Conservation (phyloP, 352 stramenopile genomes). For the Phytopythium cucurbitacearum region DNA sequence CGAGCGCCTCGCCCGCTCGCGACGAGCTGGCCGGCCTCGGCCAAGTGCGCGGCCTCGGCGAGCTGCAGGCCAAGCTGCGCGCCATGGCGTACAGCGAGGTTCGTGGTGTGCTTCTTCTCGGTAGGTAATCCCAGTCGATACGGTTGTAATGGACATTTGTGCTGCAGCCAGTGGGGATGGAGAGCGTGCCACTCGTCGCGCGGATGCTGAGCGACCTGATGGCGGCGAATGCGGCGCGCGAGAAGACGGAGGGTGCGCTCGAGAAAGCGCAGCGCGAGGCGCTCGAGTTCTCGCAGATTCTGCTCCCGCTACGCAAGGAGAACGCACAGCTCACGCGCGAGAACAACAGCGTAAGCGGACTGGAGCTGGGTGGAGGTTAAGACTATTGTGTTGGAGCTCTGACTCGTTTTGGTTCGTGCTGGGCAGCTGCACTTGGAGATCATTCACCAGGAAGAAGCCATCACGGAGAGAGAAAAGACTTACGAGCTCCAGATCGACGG, state of each 20-base stretch:
- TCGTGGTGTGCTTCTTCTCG: background rate
- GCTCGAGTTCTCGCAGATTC: constrained; percentile 61
- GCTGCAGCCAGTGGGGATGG: constrained; percentile 43
- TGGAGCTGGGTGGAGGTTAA: background rate
- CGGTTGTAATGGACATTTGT: background rate
- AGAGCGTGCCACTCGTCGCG: constrained; percentile 56
- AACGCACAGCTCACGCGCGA: constrained; percentile 66
- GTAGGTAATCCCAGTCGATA: no score
- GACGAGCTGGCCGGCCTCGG: constrained; percentile 31
- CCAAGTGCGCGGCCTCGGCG: constrained; percentile 44
- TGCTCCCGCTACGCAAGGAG: constrained; percentile 72
- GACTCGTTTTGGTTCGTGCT: background rate
- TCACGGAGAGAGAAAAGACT: constrained; percentile 55
- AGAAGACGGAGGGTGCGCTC: constrained; percentile 35
- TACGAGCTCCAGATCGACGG: constrained; percentile 63
- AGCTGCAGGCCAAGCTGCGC: constrained; percentile 53
- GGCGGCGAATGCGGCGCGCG: constrained; percentile 17
- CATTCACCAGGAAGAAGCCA: constrained; percentile 77
- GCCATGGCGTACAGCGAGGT: constrained; percentile 60
- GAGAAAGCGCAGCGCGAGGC: constrained; percentile 54
- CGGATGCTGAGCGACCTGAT: constrained; percentile 57
- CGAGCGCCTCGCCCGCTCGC: constrained; percentile 25
- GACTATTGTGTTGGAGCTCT: background rate
- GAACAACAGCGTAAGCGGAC: constrained; percentile 63
- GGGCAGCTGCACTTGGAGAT: constrained; percentile 67